Percentiles rank a stretch among this genome's conserved stretches.
Conservation (phyloP, 2,329 filamentous ascomycete genomes). For the Zasmidium angulare region DNA sequence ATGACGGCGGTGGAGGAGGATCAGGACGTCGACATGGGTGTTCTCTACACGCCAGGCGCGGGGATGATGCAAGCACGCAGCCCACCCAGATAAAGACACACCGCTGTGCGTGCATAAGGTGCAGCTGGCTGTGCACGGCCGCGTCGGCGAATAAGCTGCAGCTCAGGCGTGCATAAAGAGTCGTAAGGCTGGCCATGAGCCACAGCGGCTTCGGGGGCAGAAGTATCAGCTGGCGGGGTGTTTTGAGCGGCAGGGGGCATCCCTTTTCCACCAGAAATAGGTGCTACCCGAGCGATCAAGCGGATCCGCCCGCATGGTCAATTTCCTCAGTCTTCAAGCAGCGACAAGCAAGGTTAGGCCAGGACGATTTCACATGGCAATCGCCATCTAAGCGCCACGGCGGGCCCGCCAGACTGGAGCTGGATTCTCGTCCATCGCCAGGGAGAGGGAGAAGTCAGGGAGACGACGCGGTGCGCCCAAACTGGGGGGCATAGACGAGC, state of each 20-base stretch:
- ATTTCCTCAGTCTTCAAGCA: neutral
- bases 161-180: neutral
- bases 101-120: neutral
- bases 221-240: neutral
- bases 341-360: neutral
- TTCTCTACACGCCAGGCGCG: no score
- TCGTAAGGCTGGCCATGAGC: neutral
- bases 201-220: neutral
- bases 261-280: neutral
- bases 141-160: neutral
- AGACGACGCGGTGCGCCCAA: neutral
- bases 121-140: neutral
- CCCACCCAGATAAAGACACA: neutral
- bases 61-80: neutral
- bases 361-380: slow-evolving; percentile 1
- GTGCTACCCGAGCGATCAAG: neutral
- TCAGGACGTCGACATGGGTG: neutral
- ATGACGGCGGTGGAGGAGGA: neutral
- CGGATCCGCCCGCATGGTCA: neutral
- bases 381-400: slow-evolving; percentile 4
- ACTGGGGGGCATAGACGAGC: neutral
- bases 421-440: neutral
- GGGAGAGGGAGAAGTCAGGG: neutral
- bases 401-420: neutral
- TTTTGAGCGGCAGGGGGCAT: neutral